Percentiles rank a stretch among this genome's conserved stretches.
These are phyloP conservation scores for Forsythia viridissima DNA, from an alignment of 257 asterid genomes.

Conservation along the genomic window DNA sequence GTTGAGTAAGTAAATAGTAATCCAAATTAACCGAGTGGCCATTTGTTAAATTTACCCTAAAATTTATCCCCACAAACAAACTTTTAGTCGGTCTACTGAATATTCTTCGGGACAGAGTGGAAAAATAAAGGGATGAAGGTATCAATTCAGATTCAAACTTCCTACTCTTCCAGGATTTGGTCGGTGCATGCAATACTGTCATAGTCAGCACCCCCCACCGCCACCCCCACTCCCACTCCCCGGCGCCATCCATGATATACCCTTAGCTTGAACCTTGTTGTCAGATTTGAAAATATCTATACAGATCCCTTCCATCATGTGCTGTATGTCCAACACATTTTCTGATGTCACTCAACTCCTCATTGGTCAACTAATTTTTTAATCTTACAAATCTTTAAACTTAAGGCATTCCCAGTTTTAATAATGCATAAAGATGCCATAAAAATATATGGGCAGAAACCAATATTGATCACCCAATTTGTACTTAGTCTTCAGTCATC, in stretches of 20 bases:
- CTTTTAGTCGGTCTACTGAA: too few relatives aligned
- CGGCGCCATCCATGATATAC: conserved; percentile 3
- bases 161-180: conserved; percentile 33
- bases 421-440: background rate
- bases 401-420: conserved; percentile 11
- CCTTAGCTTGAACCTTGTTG: conserved; percentile 37
- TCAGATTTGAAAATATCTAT: conserved; percentile 23
- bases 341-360: conserved; percentile 24
- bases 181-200: conserved; percentile 43
- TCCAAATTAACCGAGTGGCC: too few relatives aligned
- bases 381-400: background rate
- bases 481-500: background rate
- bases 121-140: background rate
- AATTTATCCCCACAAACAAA: too few relatives aligned
- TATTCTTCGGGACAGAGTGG: too few relatives aligned
- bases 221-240: background rate
- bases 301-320: conserved; percentile 29
- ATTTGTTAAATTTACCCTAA: too few relatives aligned
- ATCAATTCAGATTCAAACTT: conserved; percentile 13
- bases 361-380: conserved; percentile 35
- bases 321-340: conserved; percentile 20
- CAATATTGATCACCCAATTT: too few relatives aligned
- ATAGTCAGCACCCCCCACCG: background rate
- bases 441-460: too few relatives aligned
- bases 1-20: too few relatives aligned